Evolutionary conservation across 768 basidiomycete species (phyloP).

Genomic region (Kwoniella dendrophila): DNA sequence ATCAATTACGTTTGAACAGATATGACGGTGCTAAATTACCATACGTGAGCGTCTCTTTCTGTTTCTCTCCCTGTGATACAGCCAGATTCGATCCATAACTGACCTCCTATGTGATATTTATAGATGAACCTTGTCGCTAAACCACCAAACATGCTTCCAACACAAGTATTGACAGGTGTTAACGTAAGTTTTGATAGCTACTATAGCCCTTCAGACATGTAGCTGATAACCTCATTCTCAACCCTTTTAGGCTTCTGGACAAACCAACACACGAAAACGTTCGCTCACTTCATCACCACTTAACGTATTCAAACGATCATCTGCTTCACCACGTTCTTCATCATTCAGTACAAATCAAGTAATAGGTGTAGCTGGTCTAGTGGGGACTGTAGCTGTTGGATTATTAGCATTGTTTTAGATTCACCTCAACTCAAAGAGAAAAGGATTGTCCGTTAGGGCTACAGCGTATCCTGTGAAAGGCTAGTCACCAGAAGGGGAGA

Average conservation of each 20-base stretch:
- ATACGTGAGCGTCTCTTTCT: conserved; percentile 58
- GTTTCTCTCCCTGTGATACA: too few species aligned
- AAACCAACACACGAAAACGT: conserved; percentile 46
- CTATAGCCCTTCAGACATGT: not conserved
- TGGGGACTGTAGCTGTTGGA: conserved; percentile 7
- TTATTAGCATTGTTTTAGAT: conserved; percentile 14
- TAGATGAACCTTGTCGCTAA: conserved; percentile 58
- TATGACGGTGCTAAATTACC: conserved; percentile 77
- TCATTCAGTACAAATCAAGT: not conserved
- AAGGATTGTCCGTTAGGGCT: too few species aligned
- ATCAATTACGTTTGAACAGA: conserved; percentile 74
- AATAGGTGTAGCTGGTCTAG: not conserved
- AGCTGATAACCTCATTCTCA: not conserved
- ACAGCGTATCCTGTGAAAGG: too few species aligned
- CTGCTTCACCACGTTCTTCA: conserved; percentile 21
- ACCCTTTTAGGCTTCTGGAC: conserved; percentile 44
- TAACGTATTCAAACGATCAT: conserved; percentile 40
- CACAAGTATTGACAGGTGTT: conserved; percentile 63
- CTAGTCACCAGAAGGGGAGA: too few species aligned
- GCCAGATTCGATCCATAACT: not conserved
- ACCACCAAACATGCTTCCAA: conserved; percentile 85
- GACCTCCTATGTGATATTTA: not conserved
- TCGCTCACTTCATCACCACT: conserved; percentile 29
- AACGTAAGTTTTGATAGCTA: conserved; percentile 46
- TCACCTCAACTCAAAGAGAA: too few species aligned